These are phyloP conservation scores for Curvularia eragrostidis DNA, from an alignment of 2,329 filamentous ascomycete species.

Conservation along the genomic window DNA sequence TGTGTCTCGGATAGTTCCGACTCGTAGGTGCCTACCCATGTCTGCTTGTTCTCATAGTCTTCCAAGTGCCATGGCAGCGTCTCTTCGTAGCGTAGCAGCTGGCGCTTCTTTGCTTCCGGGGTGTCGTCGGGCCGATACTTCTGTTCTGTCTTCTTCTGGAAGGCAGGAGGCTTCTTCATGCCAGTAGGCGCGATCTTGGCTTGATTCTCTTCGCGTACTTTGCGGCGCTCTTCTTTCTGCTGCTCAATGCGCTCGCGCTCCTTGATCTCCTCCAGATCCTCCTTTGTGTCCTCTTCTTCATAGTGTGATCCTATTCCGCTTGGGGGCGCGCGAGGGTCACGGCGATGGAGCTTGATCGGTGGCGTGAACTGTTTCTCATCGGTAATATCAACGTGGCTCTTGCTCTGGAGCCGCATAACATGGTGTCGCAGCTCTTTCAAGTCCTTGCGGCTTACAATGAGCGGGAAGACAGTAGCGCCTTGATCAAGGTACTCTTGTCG, in stretches of 20 bases:
- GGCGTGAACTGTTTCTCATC: conserved; percentile 85
- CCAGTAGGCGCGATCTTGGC: conserved; percentile 90
- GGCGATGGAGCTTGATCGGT: conserved; percentile 86
- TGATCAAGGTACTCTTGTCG: conserved; percentile 36
- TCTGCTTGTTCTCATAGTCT: conserved; percentile 93
- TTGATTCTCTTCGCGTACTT: conserved; percentile 83
- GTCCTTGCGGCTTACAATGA: conserved; percentile 83
- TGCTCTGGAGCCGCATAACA: conserved; percentile 77
- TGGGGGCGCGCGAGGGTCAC: conserved; percentile 75
- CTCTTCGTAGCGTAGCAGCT: conserved; percentile 82
- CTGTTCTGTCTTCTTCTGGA: conserved; percentile 82
- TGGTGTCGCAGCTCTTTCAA: conserved; percentile 84
- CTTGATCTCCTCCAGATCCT: conserved; percentile 70
- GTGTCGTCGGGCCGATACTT: conserved; percentile 82
- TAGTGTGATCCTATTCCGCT: conserved; percentile 48
- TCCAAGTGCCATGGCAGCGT: conserved; percentile 96
- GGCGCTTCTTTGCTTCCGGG: conserved; percentile 71
- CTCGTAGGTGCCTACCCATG: conserved; percentile 92
- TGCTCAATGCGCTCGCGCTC: conserved; percentile 66
- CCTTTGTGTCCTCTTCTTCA: conserved; percentile 65
- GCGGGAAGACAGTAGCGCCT: conserved; percentile 56
- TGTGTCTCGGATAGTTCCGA: conserved; percentile 81
- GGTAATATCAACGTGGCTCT: conserved; percentile 68
- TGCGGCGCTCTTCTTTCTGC: conserved; percentile 77
- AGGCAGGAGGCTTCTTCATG: conserved; percentile 68